Percentiles rank a stretch among this genome's conserved stretches.
phyloP scores from a whole-genome alignment of 2,329 filamentous ascomycete species.

The Scedosporium boydii region DNA sequence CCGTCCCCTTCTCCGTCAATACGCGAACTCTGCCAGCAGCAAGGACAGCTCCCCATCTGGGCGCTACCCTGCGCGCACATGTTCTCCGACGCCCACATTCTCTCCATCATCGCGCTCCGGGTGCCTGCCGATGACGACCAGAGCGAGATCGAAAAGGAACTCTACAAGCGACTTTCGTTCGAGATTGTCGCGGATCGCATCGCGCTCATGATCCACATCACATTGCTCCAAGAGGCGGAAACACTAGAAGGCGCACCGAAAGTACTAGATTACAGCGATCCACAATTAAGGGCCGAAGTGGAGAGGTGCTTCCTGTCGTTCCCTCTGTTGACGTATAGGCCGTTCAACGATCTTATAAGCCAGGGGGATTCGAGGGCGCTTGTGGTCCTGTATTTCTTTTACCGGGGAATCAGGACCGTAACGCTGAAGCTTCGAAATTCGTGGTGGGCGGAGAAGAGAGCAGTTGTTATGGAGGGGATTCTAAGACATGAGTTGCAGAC shows the following conservation, averaged over 20 bases:
- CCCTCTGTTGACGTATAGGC: slow-evolving; percentile 18
- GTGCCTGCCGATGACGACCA: neutral
- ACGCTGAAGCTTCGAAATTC: slow-evolving; percentile 8
- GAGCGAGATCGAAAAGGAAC: neutral
- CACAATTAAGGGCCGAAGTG: slow-evolving; percentile 9
- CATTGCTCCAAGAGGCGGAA: neutral
- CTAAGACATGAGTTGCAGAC: slow-evolving; percentile 11
- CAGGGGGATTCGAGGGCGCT: slow-evolving; percentile 17
- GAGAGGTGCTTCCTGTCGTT: slow-evolving; percentile 19
- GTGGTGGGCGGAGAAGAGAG: slow-evolving; percentile 18
- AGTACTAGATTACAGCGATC: neutral
- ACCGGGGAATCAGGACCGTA: slow-evolving; percentile 13
- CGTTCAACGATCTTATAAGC: slow-evolving; percentile 14
- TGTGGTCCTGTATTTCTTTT: slow-evolving; percentile 18
- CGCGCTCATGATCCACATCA: slow-evolving; percentile 11
- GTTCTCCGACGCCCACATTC: neutral
- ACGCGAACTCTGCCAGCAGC: neutral
- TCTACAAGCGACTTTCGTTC: slow-evolving; percentile 11
- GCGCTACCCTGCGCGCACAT: neutral
- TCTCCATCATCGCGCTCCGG: slow-evolving; percentile 6
- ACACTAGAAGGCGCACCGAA: neutral
- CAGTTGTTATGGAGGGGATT: slow-evolving; percentile 13
- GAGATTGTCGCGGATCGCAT: slow-evolving; percentile 11
- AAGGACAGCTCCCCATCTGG: neutral
- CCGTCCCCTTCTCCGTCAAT: too few species aligned